These are phyloP conservation scores for Lolium rigidum DNA, from an alignment of 176 grass and related monocot genomes.

Conservation along the genomic window DNA sequence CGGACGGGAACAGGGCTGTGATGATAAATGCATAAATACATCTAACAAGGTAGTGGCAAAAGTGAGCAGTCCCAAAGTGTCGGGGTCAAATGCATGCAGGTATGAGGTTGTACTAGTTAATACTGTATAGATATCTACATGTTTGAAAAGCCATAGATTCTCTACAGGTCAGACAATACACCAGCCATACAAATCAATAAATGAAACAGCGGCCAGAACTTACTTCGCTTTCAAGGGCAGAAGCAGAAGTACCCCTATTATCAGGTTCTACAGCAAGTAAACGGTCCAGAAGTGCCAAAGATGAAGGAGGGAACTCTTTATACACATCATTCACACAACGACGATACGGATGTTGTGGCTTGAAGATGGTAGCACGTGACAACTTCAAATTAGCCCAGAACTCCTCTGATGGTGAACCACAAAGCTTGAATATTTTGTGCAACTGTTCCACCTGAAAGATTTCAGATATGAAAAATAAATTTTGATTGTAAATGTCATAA, in stretches of 20 bases:
- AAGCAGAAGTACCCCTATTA: constrained; percentile 76
- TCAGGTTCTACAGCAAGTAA: constrained; percentile 91
- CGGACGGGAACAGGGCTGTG: neutral
- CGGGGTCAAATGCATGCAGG: constrained; percentile 1
- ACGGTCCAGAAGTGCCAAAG: constrained; percentile 74
- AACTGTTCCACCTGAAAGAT: constrained; percentile 30
- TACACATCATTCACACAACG: constrained; percentile 32
- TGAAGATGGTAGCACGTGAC: constrained; percentile 34
- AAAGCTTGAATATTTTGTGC: constrained; percentile 36
- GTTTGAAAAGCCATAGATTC: constrained; percentile 28
- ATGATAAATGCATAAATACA: constrained; percentile 8
- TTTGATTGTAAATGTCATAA: constrained; percentile 4
- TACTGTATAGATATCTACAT: neutral
- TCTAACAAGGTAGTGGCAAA: neutral
- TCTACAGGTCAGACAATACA: constrained; percentile 10
- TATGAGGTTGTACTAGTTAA: constrained; percentile 7
- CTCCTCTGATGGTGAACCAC: constrained; percentile 39
- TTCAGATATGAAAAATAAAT: neutral
- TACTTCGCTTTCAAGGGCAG: constrained; percentile 90
- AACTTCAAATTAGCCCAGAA: constrained; percentile 35
- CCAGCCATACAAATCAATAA: constrained; percentile 32
- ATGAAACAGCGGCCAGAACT: constrained; percentile 26
- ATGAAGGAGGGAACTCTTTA: constrained; percentile 77
- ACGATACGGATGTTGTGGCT: constrained; percentile 36
- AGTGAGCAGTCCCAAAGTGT: neutral